Evolutionary conservation across 495 filamentous ascomycete species (phyloP).

Genomic region (Talaromyces ruber): DNA sequence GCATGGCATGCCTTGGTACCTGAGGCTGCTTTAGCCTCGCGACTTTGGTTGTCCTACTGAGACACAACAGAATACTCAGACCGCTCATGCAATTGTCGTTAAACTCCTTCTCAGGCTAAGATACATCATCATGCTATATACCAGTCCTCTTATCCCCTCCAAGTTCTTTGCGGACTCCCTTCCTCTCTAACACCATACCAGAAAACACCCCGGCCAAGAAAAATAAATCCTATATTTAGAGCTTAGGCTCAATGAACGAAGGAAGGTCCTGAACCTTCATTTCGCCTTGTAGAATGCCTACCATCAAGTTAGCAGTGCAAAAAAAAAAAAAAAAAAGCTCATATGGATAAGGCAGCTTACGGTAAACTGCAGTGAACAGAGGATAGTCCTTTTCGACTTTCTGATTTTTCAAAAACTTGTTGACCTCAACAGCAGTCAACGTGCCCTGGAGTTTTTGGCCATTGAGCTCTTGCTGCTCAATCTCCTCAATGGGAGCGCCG

Average conservation of each 20-base stretch:
- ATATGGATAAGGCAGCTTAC: slow-evolving; percentile 20
- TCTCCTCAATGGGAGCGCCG: slow-evolving; percentile 69
- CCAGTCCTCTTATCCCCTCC: neutral
- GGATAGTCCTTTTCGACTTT: slow-evolving; percentile 79
- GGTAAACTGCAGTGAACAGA: slow-evolving; percentile 77
- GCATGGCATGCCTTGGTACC: neutral
- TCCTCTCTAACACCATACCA: neutral
- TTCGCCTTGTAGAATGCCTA: slow-evolving; percentile 31
- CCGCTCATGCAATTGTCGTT: neutral
- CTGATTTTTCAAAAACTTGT: slow-evolving; percentile 72
- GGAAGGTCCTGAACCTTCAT: slow-evolving; percentile 37
- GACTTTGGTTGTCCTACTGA: too few species aligned
- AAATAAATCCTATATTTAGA: neutral
- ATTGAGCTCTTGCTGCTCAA: slow-evolving; percentile 85
- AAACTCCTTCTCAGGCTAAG: neutral
- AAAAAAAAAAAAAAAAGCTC: too few species aligned
- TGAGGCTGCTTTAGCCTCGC: neutral
- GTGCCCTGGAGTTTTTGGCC: slow-evolving; percentile 97
- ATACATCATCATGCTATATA: neutral
- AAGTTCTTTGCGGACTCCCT: neutral
- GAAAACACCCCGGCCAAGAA: neutral
- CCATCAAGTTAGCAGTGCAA: slow-evolving; percentile 3
- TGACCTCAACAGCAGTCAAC: slow-evolving; percentile 82
- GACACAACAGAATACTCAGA: neutral
- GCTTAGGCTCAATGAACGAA: slow-evolving; percentile 7